Evolutionary conservation across 495 filamentous ascomycete species (phyloP), one percentile per base, ranked within the genome.

Genomic region (Xylaria cubensis): DNA sequence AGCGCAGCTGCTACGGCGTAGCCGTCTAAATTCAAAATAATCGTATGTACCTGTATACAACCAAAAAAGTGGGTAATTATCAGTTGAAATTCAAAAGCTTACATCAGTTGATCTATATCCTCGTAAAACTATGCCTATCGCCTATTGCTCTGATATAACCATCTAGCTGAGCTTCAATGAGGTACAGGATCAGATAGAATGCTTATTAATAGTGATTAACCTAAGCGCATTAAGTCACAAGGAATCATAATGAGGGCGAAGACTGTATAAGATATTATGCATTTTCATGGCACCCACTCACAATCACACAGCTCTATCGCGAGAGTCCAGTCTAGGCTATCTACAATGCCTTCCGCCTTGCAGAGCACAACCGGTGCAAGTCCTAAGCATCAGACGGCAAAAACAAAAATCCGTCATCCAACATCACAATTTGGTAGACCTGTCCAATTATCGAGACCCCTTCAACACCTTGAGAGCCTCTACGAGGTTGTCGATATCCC

Each of bases 391-490:
- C 15, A 65, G 41, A 36, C 48, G 50, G 3, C 4, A 56, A 56
- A 32, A 32, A 4, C 26, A 6, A 15, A 9, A 55, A 8, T 1
- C 36, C 13, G 39, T 21, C 64, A 41, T 26, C 29, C 39, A 55
- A 55, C 8, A 42, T 7, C 46, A 5, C 19, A 46, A 46, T 39
- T 24, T 36, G 19, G 15, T 12, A 19, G n/a, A 39, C 36, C 9
- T 61, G 15, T 41, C 58, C 58, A 61, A 61, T 51, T 51, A 72
- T 56, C 63, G 53, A 42, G 62, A 58, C 19, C 61, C 62, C 19
- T 69, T 68, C 55, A 81, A 58, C 1, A 81, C 74, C 46, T 74
- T 72, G 65, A 75, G 66, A 0, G 78, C 78, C 19, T 72, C 66
- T 68, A 77, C 53, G 64, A 77, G 41, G 2, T 68, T 72, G 51